phyloP scores from a whole-genome alignment of 108 stramenopile species.

The Stephanodiscus minutulus region DNA sequence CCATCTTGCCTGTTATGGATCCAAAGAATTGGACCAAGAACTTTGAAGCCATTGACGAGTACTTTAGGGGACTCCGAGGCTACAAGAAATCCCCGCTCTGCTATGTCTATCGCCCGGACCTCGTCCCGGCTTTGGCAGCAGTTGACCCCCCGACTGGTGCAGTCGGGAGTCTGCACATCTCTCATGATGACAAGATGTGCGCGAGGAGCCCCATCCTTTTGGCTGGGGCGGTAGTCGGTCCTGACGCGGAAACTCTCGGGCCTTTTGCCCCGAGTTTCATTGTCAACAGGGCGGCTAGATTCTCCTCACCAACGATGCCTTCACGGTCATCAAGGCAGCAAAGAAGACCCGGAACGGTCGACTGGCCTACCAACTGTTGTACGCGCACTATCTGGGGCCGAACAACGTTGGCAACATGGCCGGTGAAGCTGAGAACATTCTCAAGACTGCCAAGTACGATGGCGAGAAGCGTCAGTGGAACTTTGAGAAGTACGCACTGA shows the following conservation, averaged over 20 bases:
- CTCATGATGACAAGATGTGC: background rate
- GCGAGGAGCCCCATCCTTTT: background rate
- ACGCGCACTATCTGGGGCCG: constrained; percentile 12
- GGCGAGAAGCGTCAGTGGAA: background rate
- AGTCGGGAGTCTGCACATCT: background rate
- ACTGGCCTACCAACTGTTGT: background rate
- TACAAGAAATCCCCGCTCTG: background rate
- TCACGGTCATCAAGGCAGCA: too few species aligned
- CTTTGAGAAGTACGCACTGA: background rate
- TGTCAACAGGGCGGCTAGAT: background rate
- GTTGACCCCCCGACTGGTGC: background rate
- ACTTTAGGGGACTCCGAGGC: background rate
- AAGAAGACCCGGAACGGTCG: background rate
- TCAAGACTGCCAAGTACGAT: background rate
- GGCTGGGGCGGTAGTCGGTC: background rate
- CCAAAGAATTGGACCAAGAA: background rate
- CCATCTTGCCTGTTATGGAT: too few species aligned
- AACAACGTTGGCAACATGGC: constrained; percentile 12
- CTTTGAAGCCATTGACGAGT: background rate
- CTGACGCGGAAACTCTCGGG: background rate
- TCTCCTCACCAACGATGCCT: background rate
- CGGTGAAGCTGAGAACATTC: background rate
- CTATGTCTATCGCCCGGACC: background rate
- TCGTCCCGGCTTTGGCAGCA: background rate
- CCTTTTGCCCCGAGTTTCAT: background rate